Base-by-base conservation (phyloP, 331 rosid species). In the Pyrus hybrid region DNA sequence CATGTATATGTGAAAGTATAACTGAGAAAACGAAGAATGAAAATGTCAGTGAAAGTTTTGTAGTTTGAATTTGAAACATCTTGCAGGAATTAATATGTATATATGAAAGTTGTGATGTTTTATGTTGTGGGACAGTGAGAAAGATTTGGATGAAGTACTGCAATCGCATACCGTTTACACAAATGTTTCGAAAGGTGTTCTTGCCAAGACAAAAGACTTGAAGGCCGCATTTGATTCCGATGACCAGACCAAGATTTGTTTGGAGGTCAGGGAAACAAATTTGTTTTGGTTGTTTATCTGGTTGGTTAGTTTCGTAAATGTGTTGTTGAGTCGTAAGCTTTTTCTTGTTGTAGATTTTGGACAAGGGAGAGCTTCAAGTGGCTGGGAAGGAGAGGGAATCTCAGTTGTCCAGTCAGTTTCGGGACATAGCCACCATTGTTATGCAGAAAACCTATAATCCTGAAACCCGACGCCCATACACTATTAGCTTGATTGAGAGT, bases 331-430 rank as follows among this genome's bases (percentile, higher is more conserved):
- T 53, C 13, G 30, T 22, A 28, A 3, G 37, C 22, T 29, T 45
- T 29, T 45, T 79, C 22, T 25, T 45, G 61, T 25, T 22, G 54
- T 81, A 94, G 97, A 89, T 92, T 78, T 86, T 94, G 74, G 88
- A 92, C 74, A 91, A 92, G 83, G 99, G 97, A 57, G 99, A 92
- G 80, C 97, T 94, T 88, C 99, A 91, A 84, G 89, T 92, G 35
- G 97, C 97, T 45, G 99, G 96, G 78, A 94, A 94, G 79, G 99
- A 94, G 91, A 91, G 99, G 81, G 99, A 94, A 62, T 93, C 99
- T 8, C 73, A 88, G 60, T 74, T 94, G 51, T 88, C 96, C 0
- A 94, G 80, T 88, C 99, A 94, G 86, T 94, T 94, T 75, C 83
- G 99, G 81, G 99, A 94, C 79, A 92, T 94, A 33, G 99, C 99